Evolutionary conservation across 345 rosid species (phyloP).

Genomic region (Boechera divaricarpa): DNA sequence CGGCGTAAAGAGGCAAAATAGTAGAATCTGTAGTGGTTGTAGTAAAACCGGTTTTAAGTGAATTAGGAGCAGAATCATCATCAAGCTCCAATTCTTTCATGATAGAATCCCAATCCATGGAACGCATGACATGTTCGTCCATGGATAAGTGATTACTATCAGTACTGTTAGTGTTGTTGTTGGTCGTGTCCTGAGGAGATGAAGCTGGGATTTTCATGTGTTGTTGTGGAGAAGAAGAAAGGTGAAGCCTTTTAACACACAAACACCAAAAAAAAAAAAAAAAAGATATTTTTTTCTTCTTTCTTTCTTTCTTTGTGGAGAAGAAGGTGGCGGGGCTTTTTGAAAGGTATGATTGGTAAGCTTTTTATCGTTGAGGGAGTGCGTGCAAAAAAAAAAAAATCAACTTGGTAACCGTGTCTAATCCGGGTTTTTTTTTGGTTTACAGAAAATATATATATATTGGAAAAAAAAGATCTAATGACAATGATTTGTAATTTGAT

Average conservation of each 20-base stretch:
- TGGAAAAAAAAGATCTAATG: background rate
- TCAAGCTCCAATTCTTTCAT: slow-evolving; percentile 79
- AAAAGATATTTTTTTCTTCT: background rate
- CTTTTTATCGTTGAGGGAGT: slow-evolving; percentile 64
- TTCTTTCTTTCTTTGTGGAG: slow-evolving; percentile 17
- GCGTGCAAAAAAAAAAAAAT: slow-evolving; percentile 36
- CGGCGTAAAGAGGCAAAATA: slow-evolving; percentile 33
- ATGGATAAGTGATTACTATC: slow-evolving; percentile 40
- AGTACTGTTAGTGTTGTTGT: slow-evolving; percentile 36
- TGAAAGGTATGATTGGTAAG: slow-evolving; percentile 53
- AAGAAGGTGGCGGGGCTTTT: slow-evolving; percentile 57
- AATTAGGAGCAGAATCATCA: slow-evolving; percentile 55
- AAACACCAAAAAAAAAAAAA: no score
- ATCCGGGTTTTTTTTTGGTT: slow-evolving; percentile 36
- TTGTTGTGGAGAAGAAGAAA: background rate
- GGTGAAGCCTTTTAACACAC: background rate
- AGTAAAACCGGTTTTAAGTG: slow-evolving; percentile 27
- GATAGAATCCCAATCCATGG: slow-evolving; percentile 89
- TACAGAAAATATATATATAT: background rate
- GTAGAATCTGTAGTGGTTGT: slow-evolving; percentile 19
- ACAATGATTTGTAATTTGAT: slow-evolving; percentile 22
- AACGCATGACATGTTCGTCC: slow-evolving; percentile 66
- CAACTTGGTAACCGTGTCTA: slow-evolving; percentile 41
- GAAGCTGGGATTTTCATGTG: slow-evolving; percentile 72
- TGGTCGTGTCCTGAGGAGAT: slow-evolving; percentile 50